Percentiles rank a stretch among this genome's conserved stretches.
Conservation (phyloP, 2,329 filamentous ascomycete species). For the Trichoderma gracile region DNA sequence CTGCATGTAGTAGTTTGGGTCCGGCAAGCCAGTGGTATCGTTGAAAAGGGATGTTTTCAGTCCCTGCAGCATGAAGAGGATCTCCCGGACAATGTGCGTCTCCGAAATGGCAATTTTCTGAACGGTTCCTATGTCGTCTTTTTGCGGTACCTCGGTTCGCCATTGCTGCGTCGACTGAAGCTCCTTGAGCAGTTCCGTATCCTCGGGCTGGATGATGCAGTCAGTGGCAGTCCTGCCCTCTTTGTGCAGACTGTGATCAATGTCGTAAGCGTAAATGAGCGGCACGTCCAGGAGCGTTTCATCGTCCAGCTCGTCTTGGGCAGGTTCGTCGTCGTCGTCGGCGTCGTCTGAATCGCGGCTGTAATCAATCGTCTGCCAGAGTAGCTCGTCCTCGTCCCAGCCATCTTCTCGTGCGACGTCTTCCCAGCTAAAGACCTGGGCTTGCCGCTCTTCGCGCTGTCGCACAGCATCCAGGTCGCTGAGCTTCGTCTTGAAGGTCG, state of each 20-base stretch:
- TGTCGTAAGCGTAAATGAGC: slow-evolving; percentile 37
- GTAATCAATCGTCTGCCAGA: slow-evolving; percentile 74
- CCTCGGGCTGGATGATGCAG: slow-evolving; percentile 41
- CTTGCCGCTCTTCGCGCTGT: slow-evolving; percentile 43
- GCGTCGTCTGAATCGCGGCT: slow-evolving; percentile 64
- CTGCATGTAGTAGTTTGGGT: slow-evolving; percentile 47
- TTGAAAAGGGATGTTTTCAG: slow-evolving; percentile 72
- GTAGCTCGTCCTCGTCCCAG: slow-evolving; percentile 62
- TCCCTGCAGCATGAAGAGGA: slow-evolving; percentile 82
- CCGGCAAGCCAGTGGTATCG: slow-evolving; percentile 40
- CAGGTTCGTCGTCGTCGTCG: slow-evolving; percentile 25
- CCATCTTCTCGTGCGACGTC: slow-evolving; percentile 77
- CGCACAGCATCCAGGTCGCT: slow-evolving; percentile 60
- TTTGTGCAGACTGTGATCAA: slow-evolving; percentile 22
- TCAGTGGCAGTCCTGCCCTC: slow-evolving; percentile 34
- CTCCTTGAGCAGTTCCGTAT: slow-evolving; percentile 36
- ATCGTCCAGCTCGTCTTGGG: slow-evolving; percentile 39
- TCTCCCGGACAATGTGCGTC: slow-evolving; percentile 71
- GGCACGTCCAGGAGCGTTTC: slow-evolving; percentile 41
- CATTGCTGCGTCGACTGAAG: slow-evolving; percentile 41
- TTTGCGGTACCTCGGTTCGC: slow-evolving; percentile 40
- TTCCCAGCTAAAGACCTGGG: slow-evolving; percentile 67
- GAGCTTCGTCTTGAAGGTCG: slow-evolving; percentile 68
- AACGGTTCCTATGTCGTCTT: slow-evolving; percentile 37
- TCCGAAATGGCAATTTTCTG: slow-evolving; percentile 62